phyloP scores from a whole-genome alignment of 2,329 filamentous ascomycete genomes.

The Thelonectria rubi region DNA sequence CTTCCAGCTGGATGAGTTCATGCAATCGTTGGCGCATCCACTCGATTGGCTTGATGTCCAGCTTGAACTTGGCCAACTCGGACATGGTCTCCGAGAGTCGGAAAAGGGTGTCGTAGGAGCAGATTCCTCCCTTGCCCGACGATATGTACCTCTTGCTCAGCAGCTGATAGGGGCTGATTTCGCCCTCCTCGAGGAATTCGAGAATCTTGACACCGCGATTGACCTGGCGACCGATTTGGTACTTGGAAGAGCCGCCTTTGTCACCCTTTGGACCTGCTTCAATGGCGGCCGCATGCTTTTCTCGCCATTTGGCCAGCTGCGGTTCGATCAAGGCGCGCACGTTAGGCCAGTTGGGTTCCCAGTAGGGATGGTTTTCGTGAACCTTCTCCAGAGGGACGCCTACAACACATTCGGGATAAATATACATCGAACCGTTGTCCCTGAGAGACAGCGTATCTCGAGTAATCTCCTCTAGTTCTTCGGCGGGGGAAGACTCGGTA shows the following conservation, averaged over 20 bases:
- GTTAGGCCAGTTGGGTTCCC: conserved; percentile 63
- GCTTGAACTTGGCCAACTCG: conserved; percentile 62
- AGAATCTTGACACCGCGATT: conserved; percentile 64
- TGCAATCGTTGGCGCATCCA: conserved; percentile 67
- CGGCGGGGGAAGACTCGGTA: conserved; percentile 24
- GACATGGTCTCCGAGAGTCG: conserved; percentile 63
- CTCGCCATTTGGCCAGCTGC: conserved; percentile 57
- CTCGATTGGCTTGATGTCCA: conserved; percentile 62
- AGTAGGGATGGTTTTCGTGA: conserved; percentile 60
- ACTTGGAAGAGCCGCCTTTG: conserved; percentile 54
- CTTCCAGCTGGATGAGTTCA: conserved; percentile 56
- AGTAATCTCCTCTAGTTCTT: conserved; percentile 51
- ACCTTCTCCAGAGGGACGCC: conserved; percentile 65
- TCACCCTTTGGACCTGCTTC: conserved; percentile 46
- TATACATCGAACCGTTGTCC: conserved; percentile 60
- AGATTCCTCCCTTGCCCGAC: conserved; percentile 51
- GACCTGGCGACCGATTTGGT: conserved; percentile 64
- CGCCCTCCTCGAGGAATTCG: conserved; percentile 59
- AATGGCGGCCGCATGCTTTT: conserved; percentile 54
- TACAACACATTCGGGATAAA: conserved; percentile 60
- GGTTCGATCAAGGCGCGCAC: conserved; percentile 55
- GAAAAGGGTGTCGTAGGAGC: conserved; percentile 66
- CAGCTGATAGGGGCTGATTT: conserved; percentile 66
- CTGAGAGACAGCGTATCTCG: conserved; percentile 55
- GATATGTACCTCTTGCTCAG: conserved; percentile 61